These are phyloP conservation scores for Neurospora sp. DNA, from an alignment of 495 filamentous ascomycete species.

Conservation along the genomic window DNA sequence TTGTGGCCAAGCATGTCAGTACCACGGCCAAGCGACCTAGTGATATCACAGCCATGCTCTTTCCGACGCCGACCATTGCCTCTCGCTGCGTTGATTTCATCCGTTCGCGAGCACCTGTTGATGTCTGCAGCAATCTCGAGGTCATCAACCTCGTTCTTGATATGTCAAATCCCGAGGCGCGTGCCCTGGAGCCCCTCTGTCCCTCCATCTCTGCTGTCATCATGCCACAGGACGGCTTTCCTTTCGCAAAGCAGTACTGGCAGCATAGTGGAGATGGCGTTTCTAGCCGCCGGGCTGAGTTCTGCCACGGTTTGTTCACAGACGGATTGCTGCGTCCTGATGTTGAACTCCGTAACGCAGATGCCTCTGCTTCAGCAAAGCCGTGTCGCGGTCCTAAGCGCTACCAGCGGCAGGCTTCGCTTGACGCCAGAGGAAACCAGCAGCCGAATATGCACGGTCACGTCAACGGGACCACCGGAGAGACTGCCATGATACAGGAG, in stretches of 20 bases:
- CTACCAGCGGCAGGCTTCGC: slow-evolving; percentile 55
- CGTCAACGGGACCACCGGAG: slow-evolving; percentile 1
- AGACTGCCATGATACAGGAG: slow-evolving; percentile 41
- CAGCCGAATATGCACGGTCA: slow-evolving; percentile 4
- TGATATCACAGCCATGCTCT: slow-evolving; percentile 52
- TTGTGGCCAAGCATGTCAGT: slow-evolving; percentile 54
- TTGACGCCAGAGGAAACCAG: slow-evolving; percentile 24
- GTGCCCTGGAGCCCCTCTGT: slow-evolving; percentile 26
- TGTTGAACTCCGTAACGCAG: slow-evolving; percentile 12
- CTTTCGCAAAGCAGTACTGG: slow-evolving; percentile 83
- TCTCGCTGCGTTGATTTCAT: slow-evolving; percentile 64
- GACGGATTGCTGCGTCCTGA: slow-evolving; percentile 58
- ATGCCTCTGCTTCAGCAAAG: slow-evolving; percentile 23
- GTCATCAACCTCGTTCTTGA: slow-evolving; percentile 57
- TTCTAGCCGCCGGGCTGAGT: slow-evolving; percentile 84
- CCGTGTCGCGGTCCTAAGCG: slow-evolving; percentile 56
- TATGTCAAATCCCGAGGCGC: slow-evolving; percentile 39
- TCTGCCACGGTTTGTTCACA: slow-evolving; percentile 64
- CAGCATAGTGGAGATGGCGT: slow-evolving; percentile 94
- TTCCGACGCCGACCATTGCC: slow-evolving; percentile 61
- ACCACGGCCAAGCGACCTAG: slow-evolving; percentile 37
- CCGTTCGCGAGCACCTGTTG: slow-evolving; percentile 39
- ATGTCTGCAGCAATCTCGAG: slow-evolving; percentile 40
- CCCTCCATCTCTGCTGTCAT: slow-evolving; percentile 59
- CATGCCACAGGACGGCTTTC: slow-evolving; percentile 52